Conservation (phyloP, 441 rosid genomes). For the Metrosideros polymorpha region DNA sequence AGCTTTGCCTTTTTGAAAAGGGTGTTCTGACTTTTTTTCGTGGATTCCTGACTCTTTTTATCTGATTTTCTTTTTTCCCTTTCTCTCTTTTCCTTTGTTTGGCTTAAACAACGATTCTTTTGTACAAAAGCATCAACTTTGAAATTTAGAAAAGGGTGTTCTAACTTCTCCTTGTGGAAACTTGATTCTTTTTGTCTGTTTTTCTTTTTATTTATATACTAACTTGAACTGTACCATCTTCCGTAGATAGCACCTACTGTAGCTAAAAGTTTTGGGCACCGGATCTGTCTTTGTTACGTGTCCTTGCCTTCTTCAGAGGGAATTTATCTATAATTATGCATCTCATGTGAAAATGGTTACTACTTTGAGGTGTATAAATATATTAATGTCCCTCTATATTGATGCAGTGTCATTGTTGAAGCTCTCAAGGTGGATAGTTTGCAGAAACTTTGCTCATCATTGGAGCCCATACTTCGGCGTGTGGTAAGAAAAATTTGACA, state of each 20-base stretch:
- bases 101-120: neutral
- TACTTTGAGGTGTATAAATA: neutral
- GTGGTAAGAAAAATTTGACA: neutral
- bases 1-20: neutral
- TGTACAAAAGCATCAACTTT: neutral
- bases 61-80: neutral
- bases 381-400: neutral
- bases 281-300: neutral
- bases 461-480: constrained; percentile 1
- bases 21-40: neutral
- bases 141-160: neutral
- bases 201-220: neutral
- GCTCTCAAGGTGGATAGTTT: constrained; percentile 1
- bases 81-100: neutral
- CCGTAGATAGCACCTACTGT: neutral
- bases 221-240: neutral
- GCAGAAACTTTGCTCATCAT: constrained; percentile 1
- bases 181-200: neutral
- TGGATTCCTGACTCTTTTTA: neutral
- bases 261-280: neutral
- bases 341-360: neutral
- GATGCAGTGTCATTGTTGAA: neutral
- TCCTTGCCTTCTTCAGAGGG: neutral
- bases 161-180: neutral
- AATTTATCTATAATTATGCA: neutral